These are phyloP conservation scores for Orychophragmus violaceus DNA, from an alignment of 345 rosid species.

Conservation along the genomic window DNA sequence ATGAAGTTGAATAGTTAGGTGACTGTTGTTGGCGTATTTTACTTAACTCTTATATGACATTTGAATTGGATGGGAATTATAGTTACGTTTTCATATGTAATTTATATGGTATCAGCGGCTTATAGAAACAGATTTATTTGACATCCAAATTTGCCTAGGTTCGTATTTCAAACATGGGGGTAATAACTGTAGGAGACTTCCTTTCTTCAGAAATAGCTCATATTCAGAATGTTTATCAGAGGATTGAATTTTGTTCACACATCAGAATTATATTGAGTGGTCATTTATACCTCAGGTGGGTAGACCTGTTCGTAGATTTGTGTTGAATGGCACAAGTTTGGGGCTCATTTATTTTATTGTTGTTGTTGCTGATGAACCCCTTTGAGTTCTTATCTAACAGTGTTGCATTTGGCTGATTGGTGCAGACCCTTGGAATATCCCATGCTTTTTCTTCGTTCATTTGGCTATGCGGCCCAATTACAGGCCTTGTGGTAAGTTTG, in stretches of 20 bases:
- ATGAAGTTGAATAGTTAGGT: neutral
- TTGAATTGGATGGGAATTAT: neutral
- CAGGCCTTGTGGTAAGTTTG: constrained; percentile 93
- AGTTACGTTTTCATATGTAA: neutral
- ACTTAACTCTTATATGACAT: neutral
- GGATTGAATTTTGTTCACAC: neutral
- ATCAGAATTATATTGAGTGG: neutral
- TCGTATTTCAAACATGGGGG: too few species aligned
- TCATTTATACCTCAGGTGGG: neutral
- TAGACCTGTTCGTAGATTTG: neutral
- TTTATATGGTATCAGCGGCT: neutral
- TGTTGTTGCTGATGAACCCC: neutral
- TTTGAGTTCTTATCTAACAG: constrained; percentile 20
- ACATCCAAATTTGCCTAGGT: neutral
- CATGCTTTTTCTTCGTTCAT: constrained; percentile 98
- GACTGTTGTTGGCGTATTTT: neutral
- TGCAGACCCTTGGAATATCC: constrained; percentile 92
- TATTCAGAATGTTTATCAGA: neutral
- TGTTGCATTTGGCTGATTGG: constrained; percentile 27
- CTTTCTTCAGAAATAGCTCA: neutral
- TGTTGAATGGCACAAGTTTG: neutral
- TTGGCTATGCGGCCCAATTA: constrained; percentile 97
- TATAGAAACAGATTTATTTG: neutral
- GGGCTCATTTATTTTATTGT: too few species aligned
- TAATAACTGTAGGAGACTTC: neutral